phyloP scores from a whole-genome alignment of 2,329 filamentous ascomycete species.

The Thielaviopsis ethacetica region DNA sequence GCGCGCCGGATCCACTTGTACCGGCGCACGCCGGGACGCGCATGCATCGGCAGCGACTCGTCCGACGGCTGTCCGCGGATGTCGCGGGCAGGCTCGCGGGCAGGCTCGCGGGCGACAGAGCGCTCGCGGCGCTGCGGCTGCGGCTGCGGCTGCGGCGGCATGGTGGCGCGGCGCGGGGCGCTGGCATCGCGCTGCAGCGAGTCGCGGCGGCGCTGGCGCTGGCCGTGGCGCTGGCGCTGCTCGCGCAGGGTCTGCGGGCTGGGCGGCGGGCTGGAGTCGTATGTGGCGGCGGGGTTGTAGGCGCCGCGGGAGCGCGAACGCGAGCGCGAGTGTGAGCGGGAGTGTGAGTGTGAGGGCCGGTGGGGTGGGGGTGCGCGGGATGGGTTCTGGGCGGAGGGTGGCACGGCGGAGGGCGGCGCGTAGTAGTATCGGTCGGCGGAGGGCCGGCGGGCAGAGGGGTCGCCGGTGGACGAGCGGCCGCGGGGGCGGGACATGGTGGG shows the following conservation, averaged over 20 bases:
- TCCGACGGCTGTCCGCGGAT: background rate
- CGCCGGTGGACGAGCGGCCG: background rate
- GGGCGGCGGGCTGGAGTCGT: background rate
- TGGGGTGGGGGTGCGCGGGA: background rate
- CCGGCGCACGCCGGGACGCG: background rate
- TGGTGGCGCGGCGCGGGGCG: background rate
- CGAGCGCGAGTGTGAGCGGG: background rate
- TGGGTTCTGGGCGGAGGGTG: background rate
- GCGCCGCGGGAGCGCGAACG: background rate
- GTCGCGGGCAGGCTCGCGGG: background rate
- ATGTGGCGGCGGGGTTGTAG: background rate
- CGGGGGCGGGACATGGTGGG: slow-evolving; percentile 1
- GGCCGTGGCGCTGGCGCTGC: background rate
- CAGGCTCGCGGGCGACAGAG: background rate
- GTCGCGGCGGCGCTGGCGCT: background rate
- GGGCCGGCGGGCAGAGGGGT: background rate
- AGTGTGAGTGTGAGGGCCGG: background rate
- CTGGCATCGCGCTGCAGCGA: background rate
- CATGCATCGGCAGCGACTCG: background rate
- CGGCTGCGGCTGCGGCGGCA: background rate
- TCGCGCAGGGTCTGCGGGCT: background rate
- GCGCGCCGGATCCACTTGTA: slow-evolving; percentile 2
- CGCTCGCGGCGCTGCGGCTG: too few relatives aligned
- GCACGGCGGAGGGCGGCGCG: background rate
- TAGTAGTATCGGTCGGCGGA: background rate